Percentiles rank a stretch among this genome's conserved stretches.
Evolutionary conservation across 2,329 filamentous ascomycete species (phyloP).

Genomic region (Fusarium devonianum): DNA sequence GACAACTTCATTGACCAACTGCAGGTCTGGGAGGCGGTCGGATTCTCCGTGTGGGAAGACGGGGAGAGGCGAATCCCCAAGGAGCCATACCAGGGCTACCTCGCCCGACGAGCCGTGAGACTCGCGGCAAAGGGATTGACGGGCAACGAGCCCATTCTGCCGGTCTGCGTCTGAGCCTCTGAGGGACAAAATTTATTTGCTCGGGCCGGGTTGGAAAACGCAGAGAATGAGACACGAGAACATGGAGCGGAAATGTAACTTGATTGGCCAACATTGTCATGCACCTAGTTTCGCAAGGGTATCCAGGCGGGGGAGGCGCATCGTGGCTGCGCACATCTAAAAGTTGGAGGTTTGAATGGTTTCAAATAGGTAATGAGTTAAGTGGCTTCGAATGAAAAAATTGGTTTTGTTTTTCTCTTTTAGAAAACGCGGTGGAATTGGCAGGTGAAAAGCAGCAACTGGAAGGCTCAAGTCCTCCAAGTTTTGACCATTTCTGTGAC

Average conservation of each 20-base stretch:
- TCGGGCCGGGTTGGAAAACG: constrained; percentile 1
- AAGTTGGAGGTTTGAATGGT: too few species aligned
- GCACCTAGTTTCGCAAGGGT: constrained; percentile 9
- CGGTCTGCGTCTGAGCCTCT: constrained; percentile 13
- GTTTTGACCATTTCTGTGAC: too few species aligned
- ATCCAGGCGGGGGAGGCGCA: not conserved
- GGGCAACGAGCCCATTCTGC: constrained; percentile 31
- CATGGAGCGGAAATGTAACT: not conserved
- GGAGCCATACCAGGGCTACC: constrained; percentile 34
- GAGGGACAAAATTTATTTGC: constrained; percentile 4
- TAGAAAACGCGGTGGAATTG: too few species aligned
- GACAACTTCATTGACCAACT: constrained; percentile 45
- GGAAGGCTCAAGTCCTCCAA: too few species aligned
- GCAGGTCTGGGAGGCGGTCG: constrained; percentile 43
- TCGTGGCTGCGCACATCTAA: not conserved
- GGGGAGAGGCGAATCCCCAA: constrained; percentile 38
- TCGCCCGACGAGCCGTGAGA: constrained; percentile 27
- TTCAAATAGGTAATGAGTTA: too few species aligned
- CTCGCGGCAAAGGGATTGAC: constrained; percentile 33
- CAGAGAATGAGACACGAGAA: constrained; percentile 2
- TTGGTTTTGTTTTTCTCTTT: too few species aligned
- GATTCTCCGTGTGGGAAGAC: constrained; percentile 44
- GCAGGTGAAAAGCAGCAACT: too few species aligned
- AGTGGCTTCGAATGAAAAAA: too few species aligned
- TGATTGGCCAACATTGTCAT: constrained; percentile 13